A percentile compares a stretch with the other conserved stretches of the same genome.
These are phyloP conservation scores for Alternaria sp. DNA, from an alignment of 2,329 filamentous ascomycete genomes.

Conservation along the genomic window DNA sequence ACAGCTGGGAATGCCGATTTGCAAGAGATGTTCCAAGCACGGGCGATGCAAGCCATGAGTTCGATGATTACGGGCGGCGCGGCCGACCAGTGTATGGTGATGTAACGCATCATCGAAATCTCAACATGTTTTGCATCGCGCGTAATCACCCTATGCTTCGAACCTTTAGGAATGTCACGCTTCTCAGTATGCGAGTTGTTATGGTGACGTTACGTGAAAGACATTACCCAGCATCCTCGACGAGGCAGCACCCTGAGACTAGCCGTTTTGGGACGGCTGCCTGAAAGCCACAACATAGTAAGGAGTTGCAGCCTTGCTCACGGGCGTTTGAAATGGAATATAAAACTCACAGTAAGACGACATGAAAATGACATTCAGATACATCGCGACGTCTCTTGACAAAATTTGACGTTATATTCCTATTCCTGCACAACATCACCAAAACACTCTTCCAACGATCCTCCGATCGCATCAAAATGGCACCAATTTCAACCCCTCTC, in stretches of 20 bases:
- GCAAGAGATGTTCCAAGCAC: neutral
- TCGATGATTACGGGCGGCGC: neutral
- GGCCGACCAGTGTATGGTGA: neutral
- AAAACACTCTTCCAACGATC: neutral
- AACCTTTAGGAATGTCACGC: neutral
- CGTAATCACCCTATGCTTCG: neutral
- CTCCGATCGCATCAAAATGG: neutral
- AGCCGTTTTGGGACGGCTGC: neutral
- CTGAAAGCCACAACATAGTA: neutral
- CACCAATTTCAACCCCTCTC: slow-evolving; percentile 7
- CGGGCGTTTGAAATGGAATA: neutral
- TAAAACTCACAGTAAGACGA: neutral
- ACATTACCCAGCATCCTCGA: neutral
- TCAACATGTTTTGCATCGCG: neutral
- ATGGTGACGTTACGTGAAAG: neutral
- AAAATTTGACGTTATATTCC: neutral
- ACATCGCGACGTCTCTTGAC: neutral
- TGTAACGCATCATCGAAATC: neutral
- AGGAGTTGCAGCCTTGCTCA: neutral
- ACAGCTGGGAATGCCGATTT: neutral
- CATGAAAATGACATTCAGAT: neutral
- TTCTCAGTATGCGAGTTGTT: neutral
- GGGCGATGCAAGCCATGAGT: neutral
- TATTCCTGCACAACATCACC: neutral
- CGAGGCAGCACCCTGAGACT: neutral